These are phyloP conservation scores for Leonotis leonurus DNA, from an alignment of 257 asterid species.

Conservation along the genomic window DNA sequence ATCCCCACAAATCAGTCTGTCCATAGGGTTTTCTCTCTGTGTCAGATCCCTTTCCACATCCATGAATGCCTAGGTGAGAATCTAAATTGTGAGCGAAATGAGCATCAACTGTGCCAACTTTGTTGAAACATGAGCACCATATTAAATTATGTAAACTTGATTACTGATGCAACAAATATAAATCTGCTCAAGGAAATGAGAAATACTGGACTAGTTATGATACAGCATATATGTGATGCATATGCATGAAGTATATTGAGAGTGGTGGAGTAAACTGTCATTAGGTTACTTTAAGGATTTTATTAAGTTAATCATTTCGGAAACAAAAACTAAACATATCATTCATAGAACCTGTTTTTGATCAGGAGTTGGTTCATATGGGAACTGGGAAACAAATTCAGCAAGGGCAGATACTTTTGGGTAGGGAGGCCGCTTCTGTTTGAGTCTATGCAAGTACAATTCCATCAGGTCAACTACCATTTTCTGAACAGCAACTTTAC, in stretches of 20 bases:
- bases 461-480: constrained; percentile 99
- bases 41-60: constrained; percentile 91
- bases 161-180: too few species aligned
- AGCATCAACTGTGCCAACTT: constrained; percentile 25
- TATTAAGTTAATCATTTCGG: constrained; percentile 9
- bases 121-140: constrained; percentile 1
- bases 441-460: constrained; percentile 85
- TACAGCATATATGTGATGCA: constrained; percentile 3
- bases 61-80: constrained; percentile 71
- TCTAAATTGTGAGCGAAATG: constrained; percentile 36
- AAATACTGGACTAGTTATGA: constrained; percentile 5
- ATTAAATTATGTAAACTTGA: constrained; percentile 2
- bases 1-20: constrained; percentile 94
- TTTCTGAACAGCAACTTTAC: constrained; percentile 96
- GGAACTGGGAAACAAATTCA: constrained; percentile 74
- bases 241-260: neutral
- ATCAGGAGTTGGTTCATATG: constrained; percentile 84
- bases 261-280: constrained; percentile 6
- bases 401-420: constrained; percentile 53
- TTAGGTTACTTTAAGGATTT: constrained; percentile 3
- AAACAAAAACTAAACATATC: constrained; percentile 10
- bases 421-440: constrained; percentile 82
- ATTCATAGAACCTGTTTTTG: constrained; percentile 54
- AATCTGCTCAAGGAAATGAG: constrained; percentile 8
- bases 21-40: constrained; percentile 91